A percentile compares a stretch with the other conserved stretches of the same genome.
phyloP scores from a whole-genome alignment of 805 yeast species.

The Candida maris region DNA sequence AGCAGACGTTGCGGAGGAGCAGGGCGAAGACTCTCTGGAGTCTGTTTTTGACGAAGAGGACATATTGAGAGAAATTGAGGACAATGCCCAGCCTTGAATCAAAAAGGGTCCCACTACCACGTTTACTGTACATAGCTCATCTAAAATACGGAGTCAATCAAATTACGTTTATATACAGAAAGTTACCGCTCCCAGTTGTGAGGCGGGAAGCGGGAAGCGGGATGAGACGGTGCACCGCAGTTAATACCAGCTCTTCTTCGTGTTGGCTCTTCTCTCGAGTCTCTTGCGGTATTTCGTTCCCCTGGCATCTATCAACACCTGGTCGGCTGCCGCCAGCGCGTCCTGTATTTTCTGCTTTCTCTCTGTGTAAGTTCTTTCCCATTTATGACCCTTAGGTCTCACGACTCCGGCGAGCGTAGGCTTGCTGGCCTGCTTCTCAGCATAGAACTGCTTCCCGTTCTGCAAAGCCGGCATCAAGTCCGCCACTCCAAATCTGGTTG shows the following conservation, averaged over 20 bases:
- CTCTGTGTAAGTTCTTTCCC: slow-evolving; percentile 63
- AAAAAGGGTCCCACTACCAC: too few relatives aligned
- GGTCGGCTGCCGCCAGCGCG: slow-evolving; percentile 67
- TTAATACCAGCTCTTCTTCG: slow-evolving; percentile 37
- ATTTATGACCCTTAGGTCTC: slow-evolving; percentile 74
- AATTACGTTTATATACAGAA: too few relatives aligned
- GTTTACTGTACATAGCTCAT: too few relatives aligned
- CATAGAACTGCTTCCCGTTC: slow-evolving; percentile 64
- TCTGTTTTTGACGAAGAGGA: slow-evolving; percentile 21
- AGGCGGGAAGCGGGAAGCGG: too few relatives aligned
- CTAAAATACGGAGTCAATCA: too few relatives aligned
- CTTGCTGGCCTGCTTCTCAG: slow-evolving; percentile 69
- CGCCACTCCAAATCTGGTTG: slow-evolving; percentile 73
- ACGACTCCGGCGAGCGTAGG: slow-evolving; percentile 72
- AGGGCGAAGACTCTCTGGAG: slow-evolving; percentile 5
- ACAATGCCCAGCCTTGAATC: too few relatives aligned
- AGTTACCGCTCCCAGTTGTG: too few relatives aligned
- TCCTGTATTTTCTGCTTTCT: slow-evolving; percentile 59
- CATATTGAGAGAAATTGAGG: slow-evolving; percentile 16
- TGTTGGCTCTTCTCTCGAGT: slow-evolving; percentile 39
- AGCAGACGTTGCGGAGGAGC: slow-evolving; percentile 24
- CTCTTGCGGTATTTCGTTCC: slow-evolving; percentile 47
- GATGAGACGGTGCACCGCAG: too few relatives aligned
- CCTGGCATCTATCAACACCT: slow-evolving; percentile 60
- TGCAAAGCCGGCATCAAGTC: slow-evolving; percentile 70